Percentiles rank a stretch among this genome's conserved stretches.
Evolutionary conservation across 192 early-diverging fungal genomes (phyloP).

Genomic region (Umbelopsis ramanniana): DNA sequence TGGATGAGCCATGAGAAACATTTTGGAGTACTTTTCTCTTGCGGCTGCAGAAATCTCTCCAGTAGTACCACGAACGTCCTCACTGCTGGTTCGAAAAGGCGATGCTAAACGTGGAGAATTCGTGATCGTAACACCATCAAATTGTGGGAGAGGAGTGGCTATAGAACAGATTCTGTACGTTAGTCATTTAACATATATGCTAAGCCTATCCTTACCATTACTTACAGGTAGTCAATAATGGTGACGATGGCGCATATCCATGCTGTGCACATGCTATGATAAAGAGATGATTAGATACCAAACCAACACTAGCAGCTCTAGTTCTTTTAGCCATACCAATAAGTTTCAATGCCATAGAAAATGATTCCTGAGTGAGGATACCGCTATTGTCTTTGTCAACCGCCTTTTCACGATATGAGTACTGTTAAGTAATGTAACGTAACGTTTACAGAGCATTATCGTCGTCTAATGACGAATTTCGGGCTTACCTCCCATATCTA

Average conservation of each 20-base stretch:
- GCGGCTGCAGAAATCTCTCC: conserved; percentile 48
- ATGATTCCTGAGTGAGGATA: conserved; percentile 70
- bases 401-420: conserved; percentile 74
- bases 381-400: conserved; percentile 82
- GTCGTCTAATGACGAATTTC: not conserved
- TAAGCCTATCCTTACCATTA: not conserved
- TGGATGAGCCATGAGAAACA: conserved; percentile 64
- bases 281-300: not conserved
- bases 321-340: conserved; percentile 81
- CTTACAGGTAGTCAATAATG: conserved; percentile 29
- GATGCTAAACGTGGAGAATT: conserved; percentile 40
- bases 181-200: not conserved
- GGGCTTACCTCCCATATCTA: conserved; percentile 23
- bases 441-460: not conserved
- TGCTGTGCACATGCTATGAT: conserved; percentile 33
- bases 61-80: conserved; percentile 9
- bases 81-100: conserved; percentile 40
- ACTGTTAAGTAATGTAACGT: not conserved
- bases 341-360: conserved; percentile 82
- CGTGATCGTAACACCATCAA: conserved; percentile 33
- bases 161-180: not conserved
- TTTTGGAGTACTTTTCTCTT: conserved; percentile 61
- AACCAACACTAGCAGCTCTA: conserved; percentile 48
- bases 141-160: conserved; percentile 39
- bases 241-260: conserved; percentile 24